phyloP scores from a whole-genome alignment of 2,329 filamentous ascomycete species.

The Taxawa tesnikishii region DNA sequence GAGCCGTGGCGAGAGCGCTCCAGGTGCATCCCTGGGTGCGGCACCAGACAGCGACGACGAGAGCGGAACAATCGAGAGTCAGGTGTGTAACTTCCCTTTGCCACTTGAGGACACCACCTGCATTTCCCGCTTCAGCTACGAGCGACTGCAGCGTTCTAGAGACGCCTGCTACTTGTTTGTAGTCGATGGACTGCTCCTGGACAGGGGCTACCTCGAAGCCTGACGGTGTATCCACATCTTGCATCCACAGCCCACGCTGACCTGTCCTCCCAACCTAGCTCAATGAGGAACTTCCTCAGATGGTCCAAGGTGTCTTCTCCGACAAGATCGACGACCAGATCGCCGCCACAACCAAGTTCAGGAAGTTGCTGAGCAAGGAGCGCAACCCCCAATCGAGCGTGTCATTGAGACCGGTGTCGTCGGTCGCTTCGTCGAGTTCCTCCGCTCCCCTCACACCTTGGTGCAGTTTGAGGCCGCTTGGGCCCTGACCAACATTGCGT shows the following conservation, averaged over 20 bases:
- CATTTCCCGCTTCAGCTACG: no score
- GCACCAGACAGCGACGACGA: conserved; percentile 97
- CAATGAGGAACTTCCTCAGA: conserved; percentile 94
- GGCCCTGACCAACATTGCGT: conserved; percentile 98
- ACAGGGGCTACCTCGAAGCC: neutral
- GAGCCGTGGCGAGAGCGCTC: conserved; percentile 55
- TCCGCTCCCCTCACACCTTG: conserved; percentile 91
- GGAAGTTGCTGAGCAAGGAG: conserved; percentile 96
- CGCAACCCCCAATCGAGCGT: conserved; percentile 98
- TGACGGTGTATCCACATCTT: no score
- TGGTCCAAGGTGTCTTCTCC: conserved; percentile 96
- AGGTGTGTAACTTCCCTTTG: conserved; percentile 51
- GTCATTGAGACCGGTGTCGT: conserved; percentile 99
- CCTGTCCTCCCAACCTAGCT: conserved; percentile 46
- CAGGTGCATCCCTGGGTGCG: conserved; percentile 71
- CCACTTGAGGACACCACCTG: neutral
- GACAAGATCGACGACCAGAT: conserved; percentile 98
- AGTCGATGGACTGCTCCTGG: no score
- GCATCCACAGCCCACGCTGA: no score
- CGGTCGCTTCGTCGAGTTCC: conserved; percentile 93
- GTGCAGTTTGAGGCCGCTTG: conserved; percentile 99
- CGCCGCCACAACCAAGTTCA: conserved; percentile 93
- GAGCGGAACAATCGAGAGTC: conserved; percentile 82
- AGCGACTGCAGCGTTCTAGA: no score
- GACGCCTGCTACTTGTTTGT: no score